A percentile compares a stretch with the other conserved stretches of the same genome.
Evolutionary conservation across 2,329 filamentous ascomycete genomes (phyloP).

Genomic region (Scedosporium boydii): DNA sequence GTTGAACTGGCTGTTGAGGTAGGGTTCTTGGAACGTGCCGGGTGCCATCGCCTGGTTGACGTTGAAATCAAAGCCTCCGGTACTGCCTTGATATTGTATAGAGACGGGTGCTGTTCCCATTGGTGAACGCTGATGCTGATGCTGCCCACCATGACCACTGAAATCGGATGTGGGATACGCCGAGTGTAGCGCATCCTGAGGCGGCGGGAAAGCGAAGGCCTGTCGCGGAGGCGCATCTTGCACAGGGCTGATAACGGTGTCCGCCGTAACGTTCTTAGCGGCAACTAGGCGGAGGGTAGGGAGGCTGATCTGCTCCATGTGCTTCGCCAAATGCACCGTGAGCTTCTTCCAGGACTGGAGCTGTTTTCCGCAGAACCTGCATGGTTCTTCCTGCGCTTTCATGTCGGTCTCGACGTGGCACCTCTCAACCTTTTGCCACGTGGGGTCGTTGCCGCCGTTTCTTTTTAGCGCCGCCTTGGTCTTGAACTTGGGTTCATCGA

Average conservation of each 20-base stretch:
- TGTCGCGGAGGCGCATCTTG: constrained; percentile 39
- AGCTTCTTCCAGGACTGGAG: constrained; percentile 87
- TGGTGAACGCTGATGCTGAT: neutral
- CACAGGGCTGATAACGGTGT: constrained; percentile 60
- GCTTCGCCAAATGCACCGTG: constrained; percentile 85
- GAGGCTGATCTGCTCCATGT: constrained; percentile 87
- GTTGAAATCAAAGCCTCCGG: neutral
- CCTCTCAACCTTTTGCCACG: constrained; percentile 68
- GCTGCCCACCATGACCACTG: neutral
- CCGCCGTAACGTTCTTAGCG: constrained; percentile 39
- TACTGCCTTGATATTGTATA: neutral
- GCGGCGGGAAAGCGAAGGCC: constrained; percentile 1
- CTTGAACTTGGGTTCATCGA: constrained; percentile 71
- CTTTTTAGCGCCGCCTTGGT: constrained; percentile 59
- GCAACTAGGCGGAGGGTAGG: constrained; percentile 60
- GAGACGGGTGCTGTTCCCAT: neutral
- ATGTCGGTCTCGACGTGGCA: constrained; percentile 63
- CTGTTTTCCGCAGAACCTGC: constrained; percentile 74
- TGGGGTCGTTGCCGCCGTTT: constrained; percentile 46
- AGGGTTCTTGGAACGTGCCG: constrained; percentile 2
- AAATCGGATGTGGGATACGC: neutral
- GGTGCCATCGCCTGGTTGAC: neutral
- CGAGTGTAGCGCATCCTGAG: constrained; percentile 15
- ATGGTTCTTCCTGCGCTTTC: constrained; percentile 65
- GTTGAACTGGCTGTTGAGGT: neutral